phyloP scores from a whole-genome alignment of 106 monocot species.

The Dendrobium nobile region DNA sequence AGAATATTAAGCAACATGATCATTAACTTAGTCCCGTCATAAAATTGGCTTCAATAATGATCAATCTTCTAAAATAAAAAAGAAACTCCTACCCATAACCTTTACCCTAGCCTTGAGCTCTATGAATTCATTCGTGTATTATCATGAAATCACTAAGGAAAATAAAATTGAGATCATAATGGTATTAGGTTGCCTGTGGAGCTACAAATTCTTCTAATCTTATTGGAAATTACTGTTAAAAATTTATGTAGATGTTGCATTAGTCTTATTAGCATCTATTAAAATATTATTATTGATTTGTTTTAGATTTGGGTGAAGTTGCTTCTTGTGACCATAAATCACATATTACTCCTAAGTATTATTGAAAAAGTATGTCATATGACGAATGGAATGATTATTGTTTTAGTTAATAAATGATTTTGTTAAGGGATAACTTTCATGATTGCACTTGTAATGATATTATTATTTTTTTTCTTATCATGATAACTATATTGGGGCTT shows the following conservation, averaged over 20 bases:
- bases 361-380: background rate
- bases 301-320: background rate
- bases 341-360: background rate
- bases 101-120: background rate
- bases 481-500: background rate
- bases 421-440: background rate
- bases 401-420: background rate
- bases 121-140: background rate
- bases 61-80: background rate
- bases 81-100: background rate
- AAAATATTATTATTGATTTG: background rate
- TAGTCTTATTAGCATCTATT: too few relatives aligned
- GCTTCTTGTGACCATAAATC: background rate
- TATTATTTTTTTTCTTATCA: background rate
- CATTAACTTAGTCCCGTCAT: background rate
- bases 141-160: background rate
- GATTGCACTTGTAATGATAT: background rate
- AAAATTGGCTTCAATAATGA: background rate
- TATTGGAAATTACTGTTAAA: background rate
- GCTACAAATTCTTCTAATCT: background rate
- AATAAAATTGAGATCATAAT: background rate
- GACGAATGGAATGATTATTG: background rate
- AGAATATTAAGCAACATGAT: background rate
- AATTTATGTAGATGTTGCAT: too few relatives aligned
- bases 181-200: background rate